Percentiles rank a stretch among this genome's conserved stretches.
These are phyloP conservation scores for Vaccinium darrowii DNA, from an alignment of 148 eudicot species.

Conservation along the genomic window DNA sequence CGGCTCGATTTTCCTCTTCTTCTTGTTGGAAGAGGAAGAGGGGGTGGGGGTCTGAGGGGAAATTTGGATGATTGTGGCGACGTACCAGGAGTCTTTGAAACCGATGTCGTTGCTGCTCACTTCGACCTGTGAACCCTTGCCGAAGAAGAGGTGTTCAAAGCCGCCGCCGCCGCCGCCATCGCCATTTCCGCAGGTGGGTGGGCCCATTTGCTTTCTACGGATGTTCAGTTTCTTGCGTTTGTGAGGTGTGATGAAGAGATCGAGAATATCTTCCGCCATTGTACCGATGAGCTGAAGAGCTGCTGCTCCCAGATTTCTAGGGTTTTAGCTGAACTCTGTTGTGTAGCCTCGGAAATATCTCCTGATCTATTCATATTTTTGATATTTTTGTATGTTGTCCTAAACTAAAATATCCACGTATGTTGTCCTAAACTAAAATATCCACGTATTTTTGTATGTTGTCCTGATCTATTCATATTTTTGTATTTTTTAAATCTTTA, in stretches of 20 bases:
- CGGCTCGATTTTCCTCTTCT: background rate
- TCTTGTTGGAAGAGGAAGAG: background rate
- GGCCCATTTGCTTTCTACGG: background rate
- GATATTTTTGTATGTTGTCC: too few relatives aligned
- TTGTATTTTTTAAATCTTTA: too few relatives aligned
- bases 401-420: too few relatives aligned
- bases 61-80: background rate
- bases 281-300: too few relatives aligned
- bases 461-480: too few relatives aligned
- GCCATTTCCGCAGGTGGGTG: too few relatives aligned
- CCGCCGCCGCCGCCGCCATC: background rate
- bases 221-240: background rate
- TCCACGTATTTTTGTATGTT: too few relatives aligned
- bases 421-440: too few relatives aligned
- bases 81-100: conserved; percentile 12
- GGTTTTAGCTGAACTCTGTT: too few relatives aligned
- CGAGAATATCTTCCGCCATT: background rate
- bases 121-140: conserved; percentile 7
- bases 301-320: too few relatives aligned
- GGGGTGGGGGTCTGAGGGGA: background rate
- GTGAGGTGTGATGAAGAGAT: background rate
- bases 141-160: background rate
- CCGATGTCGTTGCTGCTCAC: conserved; percentile 10
- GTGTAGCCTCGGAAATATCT: too few relatives aligned
- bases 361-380: too few relatives aligned